Evolutionary conservation across 345 rosid genomes (phyloP), one percentile per base, ranked within the genome.

Genomic region (Laguncularia racemosa): DNA sequence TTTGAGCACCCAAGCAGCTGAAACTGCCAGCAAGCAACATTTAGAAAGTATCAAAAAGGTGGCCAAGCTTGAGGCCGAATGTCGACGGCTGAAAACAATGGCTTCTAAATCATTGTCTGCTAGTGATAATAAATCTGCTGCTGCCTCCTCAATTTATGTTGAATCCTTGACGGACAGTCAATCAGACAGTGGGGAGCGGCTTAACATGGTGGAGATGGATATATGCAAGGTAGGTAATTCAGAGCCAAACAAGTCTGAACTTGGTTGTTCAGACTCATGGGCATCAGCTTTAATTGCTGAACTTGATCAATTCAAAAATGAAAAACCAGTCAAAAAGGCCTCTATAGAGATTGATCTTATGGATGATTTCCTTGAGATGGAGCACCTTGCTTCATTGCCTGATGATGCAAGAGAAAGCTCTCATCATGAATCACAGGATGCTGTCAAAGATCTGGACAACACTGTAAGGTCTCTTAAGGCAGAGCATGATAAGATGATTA

Each of bases 361-460:
- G 95, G 93, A 84, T 73, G 98, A 92, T 76, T 92, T 92, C 66
- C 91, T 92, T 55, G 98, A 92, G 71, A 92, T 92, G 96, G 98
- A 92, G 73, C 77, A 70, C 47, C 91, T 92, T 74, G 91, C 82
- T 58, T 85, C 95, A 15, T 67, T 86, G 73, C 76, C 90, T 10
- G 81, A 76, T 73, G 66, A 63, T 65, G 68, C 65, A 60, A 77
- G 53, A 48, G 72, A 61, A 20, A 76, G 52, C 15, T 48, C 28
- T 59, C 40, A 60, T 13, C 57, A 62, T 40, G 78, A 74, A 59
- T 69, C 86, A 46, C 73, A 61, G 48, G 73, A 68, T 48, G 9
- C 53, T 38, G 49, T 68, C 33, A 74, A 73, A 56, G 75, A 65
- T 51, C 66, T 67, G 3, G 58, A 26, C 23, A 81, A 70, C 52